Evolutionary conservation across 2,329 filamentous ascomycete genomes (phyloP).

Genomic region (Sporothrix luriei): DNA sequence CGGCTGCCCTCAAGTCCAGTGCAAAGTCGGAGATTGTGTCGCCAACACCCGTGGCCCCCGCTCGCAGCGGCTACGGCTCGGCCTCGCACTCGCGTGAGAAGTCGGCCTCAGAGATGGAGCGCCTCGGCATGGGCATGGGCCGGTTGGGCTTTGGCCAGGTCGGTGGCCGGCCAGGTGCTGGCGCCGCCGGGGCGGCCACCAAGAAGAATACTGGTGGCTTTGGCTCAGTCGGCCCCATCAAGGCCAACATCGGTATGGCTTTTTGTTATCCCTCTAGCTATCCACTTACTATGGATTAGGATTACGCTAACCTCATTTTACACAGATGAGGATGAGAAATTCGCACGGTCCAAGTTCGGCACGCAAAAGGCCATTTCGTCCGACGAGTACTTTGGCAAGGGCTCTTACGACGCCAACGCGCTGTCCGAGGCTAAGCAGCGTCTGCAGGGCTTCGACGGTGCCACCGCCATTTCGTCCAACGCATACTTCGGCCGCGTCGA

Average conservation of each 20-base stretch:
- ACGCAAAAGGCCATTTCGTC: constrained; percentile 94
- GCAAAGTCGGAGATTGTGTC: constrained; percentile 62
- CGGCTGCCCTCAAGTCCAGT: constrained; percentile 43
- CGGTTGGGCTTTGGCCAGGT: constrained; percentile 88
- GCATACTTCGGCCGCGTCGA: constrained; percentile 96
- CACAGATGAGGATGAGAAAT: constrained; percentile 74
- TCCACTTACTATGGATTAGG: constrained; percentile 32
- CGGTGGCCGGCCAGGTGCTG: constrained; percentile 54
- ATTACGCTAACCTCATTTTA: neutral
- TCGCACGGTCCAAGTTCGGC: constrained; percentile 86
- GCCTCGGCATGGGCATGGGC: constrained; percentile 84
- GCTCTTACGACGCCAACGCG: constrained; percentile 75
- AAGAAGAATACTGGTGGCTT: constrained; percentile 81
- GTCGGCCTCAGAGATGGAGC: constrained; percentile 78
- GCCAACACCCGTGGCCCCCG: constrained; percentile 74
- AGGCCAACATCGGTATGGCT: constrained; percentile 61
- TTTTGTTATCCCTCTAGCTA: neutral
- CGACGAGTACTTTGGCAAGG: constrained; percentile 97
- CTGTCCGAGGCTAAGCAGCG: constrained; percentile 85
- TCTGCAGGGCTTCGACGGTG: constrained; percentile 90
- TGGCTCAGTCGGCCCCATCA: constrained; percentile 77
- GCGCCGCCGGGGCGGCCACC: constrained; percentile 44
- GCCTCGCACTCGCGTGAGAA: constrained; percentile 60
- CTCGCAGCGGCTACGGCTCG: constrained; percentile 63
- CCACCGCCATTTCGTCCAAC: constrained; percentile 89